These are phyloP conservation scores for Macroventuria anomochaeta DNA, from an alignment of 2,329 filamentous ascomycete genomes.

Conservation along the genomic window DNA sequence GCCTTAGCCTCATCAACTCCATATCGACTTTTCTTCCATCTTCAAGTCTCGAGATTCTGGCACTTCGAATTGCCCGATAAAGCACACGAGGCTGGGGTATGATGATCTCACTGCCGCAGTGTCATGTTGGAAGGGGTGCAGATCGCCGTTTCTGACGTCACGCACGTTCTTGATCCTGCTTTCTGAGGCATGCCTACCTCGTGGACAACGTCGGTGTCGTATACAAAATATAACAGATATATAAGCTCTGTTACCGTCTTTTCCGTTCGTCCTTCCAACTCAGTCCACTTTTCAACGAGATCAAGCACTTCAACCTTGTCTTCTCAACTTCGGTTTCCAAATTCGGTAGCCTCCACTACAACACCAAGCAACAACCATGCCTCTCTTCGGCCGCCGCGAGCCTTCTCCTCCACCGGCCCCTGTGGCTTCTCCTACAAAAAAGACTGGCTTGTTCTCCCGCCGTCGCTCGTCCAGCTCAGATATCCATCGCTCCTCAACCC, in stretches of 20 bases:
- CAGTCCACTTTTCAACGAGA: constrained; percentile 9
- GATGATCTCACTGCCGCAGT: constrained; percentile 25
- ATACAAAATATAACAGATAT: constrained; percentile 2
- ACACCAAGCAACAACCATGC: constrained; percentile 29
- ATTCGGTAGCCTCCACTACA: not conserved
- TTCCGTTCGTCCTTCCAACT: constrained; percentile 4
- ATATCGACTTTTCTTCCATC: not conserved
- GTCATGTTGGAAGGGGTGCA: constrained; percentile 6
- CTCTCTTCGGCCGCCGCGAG: constrained; percentile 44
- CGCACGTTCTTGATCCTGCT: constrained; percentile 19
- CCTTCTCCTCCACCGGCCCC: constrained; percentile 32
- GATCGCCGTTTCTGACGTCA: constrained; percentile 29
- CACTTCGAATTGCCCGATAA: not conserved
- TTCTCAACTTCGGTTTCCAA: not conserved
- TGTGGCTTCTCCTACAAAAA: constrained; percentile 30
- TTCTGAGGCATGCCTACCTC: constrained; percentile 6
- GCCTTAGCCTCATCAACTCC: not conserved
- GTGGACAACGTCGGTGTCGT: not conserved
- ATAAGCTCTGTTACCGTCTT: constrained; percentile 15
- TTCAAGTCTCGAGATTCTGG: not conserved
- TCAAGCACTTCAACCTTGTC: not conserved
- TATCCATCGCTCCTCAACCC: constrained; percentile 26
- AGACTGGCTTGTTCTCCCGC: constrained; percentile 46
- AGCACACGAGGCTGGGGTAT: not conserved
- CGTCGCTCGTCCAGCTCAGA: constrained; percentile 45